These are phyloP conservation scores for Acanthamoeba triangularis DNA, from an alignment of 208 protist species.

Conservation along the genomic window DNA sequence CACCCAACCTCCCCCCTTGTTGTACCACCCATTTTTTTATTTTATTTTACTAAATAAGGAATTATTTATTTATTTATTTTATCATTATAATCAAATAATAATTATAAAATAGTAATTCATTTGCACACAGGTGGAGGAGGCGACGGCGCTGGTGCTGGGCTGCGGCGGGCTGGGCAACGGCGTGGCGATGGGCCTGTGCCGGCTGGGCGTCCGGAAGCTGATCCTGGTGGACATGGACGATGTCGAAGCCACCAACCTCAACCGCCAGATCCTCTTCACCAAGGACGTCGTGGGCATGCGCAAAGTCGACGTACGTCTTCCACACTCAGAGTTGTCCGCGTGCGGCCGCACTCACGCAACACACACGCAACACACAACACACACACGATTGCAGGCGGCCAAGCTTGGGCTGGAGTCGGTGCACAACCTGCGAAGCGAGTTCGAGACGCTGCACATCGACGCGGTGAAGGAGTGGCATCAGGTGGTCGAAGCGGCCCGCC, in stretches of 20 bases:
- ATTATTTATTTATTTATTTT: no score
- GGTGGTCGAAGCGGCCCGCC: not conserved
- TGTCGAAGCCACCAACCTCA: constrained; percentile 57
- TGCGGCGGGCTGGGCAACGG: constrained; percentile 49
- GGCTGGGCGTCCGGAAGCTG: constrained; percentile 39
- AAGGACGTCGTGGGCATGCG: constrained; percentile 26
- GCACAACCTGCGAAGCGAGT: constrained; percentile 51
- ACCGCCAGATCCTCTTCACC: constrained; percentile 50
- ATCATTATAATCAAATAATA: not conserved
- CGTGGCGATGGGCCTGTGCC: constrained; percentile 43
- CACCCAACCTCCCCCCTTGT: no score
- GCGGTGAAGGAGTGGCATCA: constrained; percentile 29
- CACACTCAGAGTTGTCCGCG: no score
- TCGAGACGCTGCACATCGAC: constrained; percentile 59
- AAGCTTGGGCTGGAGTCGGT: not conserved
- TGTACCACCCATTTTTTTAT: no score
- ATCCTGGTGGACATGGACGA: constrained; percentile 60
- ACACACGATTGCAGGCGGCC: constrained; percentile 12
- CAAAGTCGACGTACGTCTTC: not conserved
- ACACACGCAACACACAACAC: not conserved
- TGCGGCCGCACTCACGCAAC: not conserved
- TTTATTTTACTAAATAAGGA: no score
- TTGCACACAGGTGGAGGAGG: constrained; percentile 53
- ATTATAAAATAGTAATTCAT: not conserved
- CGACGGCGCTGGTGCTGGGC: constrained; percentile 34